phyloP scores from a whole-genome alignment of 768 basidiomycete genomes.

The Hysterangium stoloniferum region DNA sequence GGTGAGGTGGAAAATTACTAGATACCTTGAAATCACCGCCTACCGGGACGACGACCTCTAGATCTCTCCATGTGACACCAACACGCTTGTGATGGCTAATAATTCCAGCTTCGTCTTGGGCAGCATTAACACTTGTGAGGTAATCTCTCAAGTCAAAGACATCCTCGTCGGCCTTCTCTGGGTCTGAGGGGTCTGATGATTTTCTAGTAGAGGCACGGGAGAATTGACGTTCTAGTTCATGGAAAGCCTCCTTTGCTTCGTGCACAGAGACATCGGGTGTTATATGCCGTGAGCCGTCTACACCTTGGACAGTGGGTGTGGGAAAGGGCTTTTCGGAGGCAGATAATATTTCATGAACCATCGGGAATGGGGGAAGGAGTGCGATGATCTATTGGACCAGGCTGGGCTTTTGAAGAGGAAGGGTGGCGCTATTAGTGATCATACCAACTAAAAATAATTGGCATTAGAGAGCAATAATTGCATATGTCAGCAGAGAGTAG shows the following conservation, averaged over 20 bases:
- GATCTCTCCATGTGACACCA: conserved; percentile 65
- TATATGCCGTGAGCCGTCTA: not conserved
- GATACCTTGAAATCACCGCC: conserved; percentile 47
- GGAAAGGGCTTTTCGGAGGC: not conserved
- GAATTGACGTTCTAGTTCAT: conserved; percentile 15
- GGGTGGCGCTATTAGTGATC: too few species aligned
- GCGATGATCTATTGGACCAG: too few species aligned
- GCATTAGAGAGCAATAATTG: too few species aligned
- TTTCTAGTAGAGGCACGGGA: conserved; percentile 8
- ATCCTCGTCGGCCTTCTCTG: conserved; percentile 34
- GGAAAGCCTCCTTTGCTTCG: conserved; percentile 17
- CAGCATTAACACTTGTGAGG: conserved; percentile 58
- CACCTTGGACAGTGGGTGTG: not conserved
- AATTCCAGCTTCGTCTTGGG: conserved; percentile 56
- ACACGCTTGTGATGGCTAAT: conserved; percentile 56
- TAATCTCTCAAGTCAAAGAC: conserved; percentile 63
- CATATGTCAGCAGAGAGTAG: too few species aligned
- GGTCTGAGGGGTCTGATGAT: conserved; percentile 20
- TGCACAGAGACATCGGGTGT: conserved; percentile 13
- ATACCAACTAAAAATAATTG: too few species aligned
- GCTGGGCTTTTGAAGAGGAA: too few species aligned
- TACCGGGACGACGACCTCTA: conserved; percentile 55
- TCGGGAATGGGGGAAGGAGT: too few species aligned
- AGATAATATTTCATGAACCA: too few species aligned
- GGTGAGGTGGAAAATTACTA: not conserved